Evolutionary conservation across 2,329 filamentous ascomycete species (phyloP), one percentile per base, ranked within the genome.

Genomic region (Alternaria burnsii): DNA sequence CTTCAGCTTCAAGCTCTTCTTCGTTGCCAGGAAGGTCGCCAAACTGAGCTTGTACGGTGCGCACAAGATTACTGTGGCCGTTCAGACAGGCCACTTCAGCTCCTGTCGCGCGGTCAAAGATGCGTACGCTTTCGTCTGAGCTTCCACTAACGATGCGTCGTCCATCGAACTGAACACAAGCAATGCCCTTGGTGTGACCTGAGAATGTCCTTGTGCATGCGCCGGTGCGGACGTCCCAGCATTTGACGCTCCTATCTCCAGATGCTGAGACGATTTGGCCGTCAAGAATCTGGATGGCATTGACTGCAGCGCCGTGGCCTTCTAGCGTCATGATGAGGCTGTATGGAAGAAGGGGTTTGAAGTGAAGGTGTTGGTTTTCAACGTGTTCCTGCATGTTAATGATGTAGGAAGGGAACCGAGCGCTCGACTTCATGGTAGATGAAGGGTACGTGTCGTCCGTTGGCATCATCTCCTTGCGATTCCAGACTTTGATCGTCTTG

Each of bases 401-500:
- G 36, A 88, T 86, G 67, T 87, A 86, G 3, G 80, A 77, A 1
- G 85, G 84, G 63, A 83, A 86, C 9, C 73, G 79, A 18, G 82
- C 81, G 5, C 77, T 78, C 10, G 78, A 75, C 42, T 81, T 79
- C 65, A 69, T 77, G 62, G 72, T 85, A 54, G 64, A 77, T 58
- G 68, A 72, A 18, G 77, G 79, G 59, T 80, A 81, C 4, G 77
- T 73, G 5, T 77, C 72, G 44, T 80, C 77, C 10, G 78, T 79
- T 2, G 77, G 74, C 52, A 74, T 62, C 46, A 83, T 73, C 54
- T 78, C 72, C 18, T 83, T 85, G 5, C 95, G 89, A 76, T 94
- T 98, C 87, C 97, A 99, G 18, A 99, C 89, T 78, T 97, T 97
- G 83, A 99, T 97, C 0, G 91, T 91, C 78, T 94, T 96, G 78